Conservation (phyloP, 2,329 filamentous ascomycete species). For the Corynespora cassiicola region DNA sequence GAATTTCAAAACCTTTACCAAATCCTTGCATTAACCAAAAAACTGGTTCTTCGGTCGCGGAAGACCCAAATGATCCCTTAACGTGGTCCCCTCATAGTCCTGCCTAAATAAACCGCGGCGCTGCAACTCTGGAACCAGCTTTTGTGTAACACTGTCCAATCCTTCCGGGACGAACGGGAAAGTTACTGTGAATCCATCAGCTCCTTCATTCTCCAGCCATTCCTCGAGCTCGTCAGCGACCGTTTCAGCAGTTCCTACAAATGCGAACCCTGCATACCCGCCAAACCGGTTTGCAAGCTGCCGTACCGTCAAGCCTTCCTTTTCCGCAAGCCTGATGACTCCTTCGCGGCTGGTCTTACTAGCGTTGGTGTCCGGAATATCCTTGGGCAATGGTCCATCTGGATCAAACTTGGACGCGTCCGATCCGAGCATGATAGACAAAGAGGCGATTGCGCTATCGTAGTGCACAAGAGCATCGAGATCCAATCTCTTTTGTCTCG, state of each 20-base stretch:
- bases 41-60: slow-evolving; percentile 54
- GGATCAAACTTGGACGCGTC: slow-evolving; percentile 59
- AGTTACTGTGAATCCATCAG: slow-evolving; percentile 60
- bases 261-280: slow-evolving; percentile 58
- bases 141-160: slow-evolving; percentile 56
- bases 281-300: slow-evolving; percentile 60
- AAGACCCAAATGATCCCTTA: slow-evolving; percentile 62
- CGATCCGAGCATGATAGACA: slow-evolving; percentile 56
- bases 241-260: slow-evolving; percentile 57
- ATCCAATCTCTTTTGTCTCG: slow-evolving; percentile 55
- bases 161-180: slow-evolving; percentile 61
- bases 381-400: slow-evolving; percentile 55
- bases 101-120: slow-evolving; percentile 58
- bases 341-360: slow-evolving; percentile 58
- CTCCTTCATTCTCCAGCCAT: slow-evolving; percentile 56
- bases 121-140: slow-evolving; percentile 59
- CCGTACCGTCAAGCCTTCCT: slow-evolving; percentile 57
- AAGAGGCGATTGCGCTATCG: slow-evolving; percentile 60
- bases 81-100: slow-evolving; percentile 60
- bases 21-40: too few relatives aligned
- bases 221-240: slow-evolving; percentile 58
- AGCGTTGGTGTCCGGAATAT: slow-evolving; percentile 61
- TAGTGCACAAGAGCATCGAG: slow-evolving; percentile 62
- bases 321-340: slow-evolving; percentile 53
- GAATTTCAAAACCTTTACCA: too few relatives aligned